Evolutionary conservation across 108 stramenopile species (phyloP).

Genomic region (Pseudonitzschia pungens): DNA sequence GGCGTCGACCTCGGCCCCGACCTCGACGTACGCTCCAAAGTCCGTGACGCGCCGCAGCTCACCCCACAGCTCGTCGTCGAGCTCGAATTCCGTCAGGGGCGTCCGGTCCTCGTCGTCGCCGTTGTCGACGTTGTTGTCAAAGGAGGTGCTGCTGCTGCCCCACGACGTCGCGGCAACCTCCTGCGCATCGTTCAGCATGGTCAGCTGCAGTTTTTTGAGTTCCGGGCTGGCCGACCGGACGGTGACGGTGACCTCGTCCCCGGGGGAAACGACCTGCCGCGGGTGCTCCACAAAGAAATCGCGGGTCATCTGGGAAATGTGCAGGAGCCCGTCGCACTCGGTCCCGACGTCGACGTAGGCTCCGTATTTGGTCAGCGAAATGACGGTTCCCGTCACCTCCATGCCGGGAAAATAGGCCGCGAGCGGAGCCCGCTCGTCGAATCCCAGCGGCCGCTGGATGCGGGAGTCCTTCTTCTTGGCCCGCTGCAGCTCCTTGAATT

Average conservation of each 20-base stretch:
- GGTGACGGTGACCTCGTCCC: constrained; percentile 69
- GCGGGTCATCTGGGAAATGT: constrained; percentile 76
- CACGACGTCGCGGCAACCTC: constrained; percentile 43
- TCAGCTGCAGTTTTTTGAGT: constrained; percentile 75
- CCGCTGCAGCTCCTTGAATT: constrained; percentile 50
- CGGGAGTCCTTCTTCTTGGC: constrained; percentile 53
- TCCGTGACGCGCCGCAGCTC: constrained; percentile 86
- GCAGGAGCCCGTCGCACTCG: constrained; percentile 87
- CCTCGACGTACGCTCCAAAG: constrained; percentile 89
- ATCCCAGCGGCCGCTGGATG: constrained; percentile 56
- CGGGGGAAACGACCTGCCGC: constrained; percentile 62
- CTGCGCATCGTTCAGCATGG: constrained; percentile 56
- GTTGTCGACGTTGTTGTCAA: constrained; percentile 34
- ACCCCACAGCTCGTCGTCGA: constrained; percentile 91
- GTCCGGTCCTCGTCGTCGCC: constrained; percentile 53
- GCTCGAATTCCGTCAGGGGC: constrained; percentile 71
- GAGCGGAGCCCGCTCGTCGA: constrained; percentile 50
- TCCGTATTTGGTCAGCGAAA: constrained; percentile 84
- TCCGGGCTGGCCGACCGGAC: constrained; percentile 57
- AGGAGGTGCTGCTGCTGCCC: constrained; percentile 28
- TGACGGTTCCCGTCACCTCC: constrained; percentile 64
- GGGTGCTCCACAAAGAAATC: constrained; percentile 83
- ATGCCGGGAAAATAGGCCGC: constrained; percentile 49
- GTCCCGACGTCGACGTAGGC: constrained; percentile 90
- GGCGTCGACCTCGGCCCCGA: constrained; percentile 87